Conservation (phyloP, 306 rosid species). For the Trichosanthes truncata region DNA sequence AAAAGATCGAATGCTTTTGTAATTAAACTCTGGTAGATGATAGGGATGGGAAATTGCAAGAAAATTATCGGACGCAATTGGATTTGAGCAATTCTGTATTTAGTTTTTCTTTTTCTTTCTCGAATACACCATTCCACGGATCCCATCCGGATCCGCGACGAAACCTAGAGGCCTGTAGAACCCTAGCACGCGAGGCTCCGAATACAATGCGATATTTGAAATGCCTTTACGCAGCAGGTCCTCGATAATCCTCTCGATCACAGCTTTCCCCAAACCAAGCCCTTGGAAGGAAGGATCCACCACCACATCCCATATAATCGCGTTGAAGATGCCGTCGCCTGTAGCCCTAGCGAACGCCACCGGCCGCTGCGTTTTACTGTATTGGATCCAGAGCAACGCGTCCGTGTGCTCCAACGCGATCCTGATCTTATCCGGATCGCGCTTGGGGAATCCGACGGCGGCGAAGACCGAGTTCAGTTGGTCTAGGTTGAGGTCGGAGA, state of each 20-base stretch:
- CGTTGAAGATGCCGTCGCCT: conserved; percentile 90
- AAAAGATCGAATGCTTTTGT: background rate
- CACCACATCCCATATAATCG: conserved; percentile 89
- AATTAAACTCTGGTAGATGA: background rate
- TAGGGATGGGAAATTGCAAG: background rate
- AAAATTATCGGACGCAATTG: background rate
- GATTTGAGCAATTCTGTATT: background rate
- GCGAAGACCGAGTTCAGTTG: conserved; percentile 63
- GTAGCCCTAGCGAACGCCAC: conserved; percentile 91
- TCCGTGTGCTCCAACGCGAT: conserved; percentile 67
- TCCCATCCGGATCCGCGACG: conserved; percentile 81
- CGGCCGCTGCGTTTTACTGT: conserved; percentile 36
- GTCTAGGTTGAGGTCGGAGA: conserved; percentile 53
- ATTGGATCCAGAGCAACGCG: conserved; percentile 66
- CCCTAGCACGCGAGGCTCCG: conserved; percentile 83
- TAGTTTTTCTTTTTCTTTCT: conserved; percentile 33
- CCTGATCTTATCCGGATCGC: conserved; percentile 59
- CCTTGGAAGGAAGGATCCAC: conserved; percentile 94
- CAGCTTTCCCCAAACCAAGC: conserved; percentile 68
- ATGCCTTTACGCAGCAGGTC: conserved; percentile 46
- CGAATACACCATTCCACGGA: conserved; percentile 72
- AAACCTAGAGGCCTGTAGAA: conserved; percentile 79
- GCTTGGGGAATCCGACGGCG: conserved; percentile 76
- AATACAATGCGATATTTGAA: conserved; percentile 55
- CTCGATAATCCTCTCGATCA: conserved; percentile 61